A percentile compares a stretch with the other conserved stretches of the same genome.
phyloP scores from a whole-genome alignment of 2,329 filamentous ascomycete genomes.

The Penicillium decumbens region DNA sequence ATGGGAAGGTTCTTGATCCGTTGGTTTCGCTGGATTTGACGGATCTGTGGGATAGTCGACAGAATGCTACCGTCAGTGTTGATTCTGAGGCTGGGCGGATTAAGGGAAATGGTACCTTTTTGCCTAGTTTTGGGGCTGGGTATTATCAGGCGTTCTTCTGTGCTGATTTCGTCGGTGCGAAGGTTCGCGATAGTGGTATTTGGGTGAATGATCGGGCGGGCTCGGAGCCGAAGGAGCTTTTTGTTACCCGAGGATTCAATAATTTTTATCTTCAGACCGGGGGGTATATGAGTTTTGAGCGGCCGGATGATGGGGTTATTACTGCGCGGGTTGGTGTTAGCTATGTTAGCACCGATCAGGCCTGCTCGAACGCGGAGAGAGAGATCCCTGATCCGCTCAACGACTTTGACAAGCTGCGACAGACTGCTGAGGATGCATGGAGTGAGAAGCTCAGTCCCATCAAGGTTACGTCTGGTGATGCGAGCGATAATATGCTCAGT shows the following conservation, averaged over 20 bases:
- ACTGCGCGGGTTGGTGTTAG: constrained; percentile 61
- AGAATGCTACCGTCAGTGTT: constrained; percentile 54
- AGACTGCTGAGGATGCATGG: constrained; percentile 52
- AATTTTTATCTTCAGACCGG: constrained; percentile 53
- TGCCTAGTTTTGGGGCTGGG: constrained; percentile 60
- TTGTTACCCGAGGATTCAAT: constrained; percentile 54
- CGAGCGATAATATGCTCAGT: constrained; percentile 49
- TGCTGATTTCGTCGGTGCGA: constrained; percentile 58
- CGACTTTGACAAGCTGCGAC: constrained; percentile 48
- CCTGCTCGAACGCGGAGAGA: constrained; percentile 60
- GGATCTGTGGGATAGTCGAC: constrained; percentile 57
- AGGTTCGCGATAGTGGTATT: constrained; percentile 55
- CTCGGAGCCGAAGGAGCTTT: constrained; percentile 48
- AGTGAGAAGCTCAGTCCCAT: constrained; percentile 56
- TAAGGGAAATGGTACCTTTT: constrained; percentile 55
- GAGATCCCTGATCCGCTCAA: constrained; percentile 52
- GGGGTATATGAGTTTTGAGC: constrained; percentile 58
- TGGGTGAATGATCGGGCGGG: constrained; percentile 58
- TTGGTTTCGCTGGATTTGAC: constrained; percentile 60
- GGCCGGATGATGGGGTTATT: constrained; percentile 48
- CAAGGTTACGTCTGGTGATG: constrained; percentile 49
- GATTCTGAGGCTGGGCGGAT: constrained; percentile 54
- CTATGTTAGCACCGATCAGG: constrained; percentile 60
- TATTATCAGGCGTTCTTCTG: constrained; percentile 59
- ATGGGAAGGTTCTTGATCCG: constrained; percentile 42